Percentiles rank a stretch among this genome's conserved stretches.
Evolutionary conservation across 495 filamentous ascomycete species (phyloP).

Genomic region (Penicillium steckii): DNA sequence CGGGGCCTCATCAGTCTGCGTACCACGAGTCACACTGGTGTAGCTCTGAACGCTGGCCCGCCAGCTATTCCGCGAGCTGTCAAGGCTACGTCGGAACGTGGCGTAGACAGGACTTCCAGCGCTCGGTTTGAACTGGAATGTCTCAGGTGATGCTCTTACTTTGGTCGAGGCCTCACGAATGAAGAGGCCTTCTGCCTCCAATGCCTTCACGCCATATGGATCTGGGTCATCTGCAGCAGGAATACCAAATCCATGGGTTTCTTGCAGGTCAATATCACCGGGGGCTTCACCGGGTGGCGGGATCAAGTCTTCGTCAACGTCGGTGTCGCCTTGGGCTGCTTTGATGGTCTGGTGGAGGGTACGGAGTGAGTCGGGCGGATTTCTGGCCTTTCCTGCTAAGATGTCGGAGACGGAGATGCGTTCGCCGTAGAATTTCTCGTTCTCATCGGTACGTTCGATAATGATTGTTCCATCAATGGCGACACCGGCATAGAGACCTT

Average conservation of each 20-base stretch:
- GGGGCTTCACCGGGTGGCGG: constrained; percentile 63
- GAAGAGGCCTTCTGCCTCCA: constrained; percentile 80
- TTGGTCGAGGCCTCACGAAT: constrained; percentile 82
- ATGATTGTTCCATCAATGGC: constrained; percentile 82
- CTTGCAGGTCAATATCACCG: constrained; percentile 64
- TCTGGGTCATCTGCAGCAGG: constrained; percentile 75
- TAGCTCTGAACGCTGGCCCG: constrained; percentile 66
- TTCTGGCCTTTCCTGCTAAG: constrained; percentile 71
- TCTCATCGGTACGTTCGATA: constrained; percentile 83
- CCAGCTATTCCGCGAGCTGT: constrained; percentile 61
- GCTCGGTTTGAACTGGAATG: constrained; percentile 77
- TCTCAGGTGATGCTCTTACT: constrained; percentile 62
- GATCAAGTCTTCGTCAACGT: constrained; percentile 61
- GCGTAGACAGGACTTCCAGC: constrained; percentile 74
- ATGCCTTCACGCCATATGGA: constrained; percentile 81
- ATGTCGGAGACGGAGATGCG: constrained; percentile 76
- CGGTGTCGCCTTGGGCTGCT: constrained; percentile 74
- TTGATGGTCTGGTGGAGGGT: constrained; percentile 77
- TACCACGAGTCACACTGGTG: constrained; percentile 58
- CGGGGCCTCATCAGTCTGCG: constrained; percentile 55
- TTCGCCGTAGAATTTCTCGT: constrained; percentile 80
- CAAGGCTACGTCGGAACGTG: constrained; percentile 68
- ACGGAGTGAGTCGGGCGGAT: constrained; percentile 61
- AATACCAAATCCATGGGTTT: constrained; percentile 61
- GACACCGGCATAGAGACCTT: constrained; percentile 79